Conservation (phyloP, 75 land plant species). For the Selaginella tamariscina region DNA sequence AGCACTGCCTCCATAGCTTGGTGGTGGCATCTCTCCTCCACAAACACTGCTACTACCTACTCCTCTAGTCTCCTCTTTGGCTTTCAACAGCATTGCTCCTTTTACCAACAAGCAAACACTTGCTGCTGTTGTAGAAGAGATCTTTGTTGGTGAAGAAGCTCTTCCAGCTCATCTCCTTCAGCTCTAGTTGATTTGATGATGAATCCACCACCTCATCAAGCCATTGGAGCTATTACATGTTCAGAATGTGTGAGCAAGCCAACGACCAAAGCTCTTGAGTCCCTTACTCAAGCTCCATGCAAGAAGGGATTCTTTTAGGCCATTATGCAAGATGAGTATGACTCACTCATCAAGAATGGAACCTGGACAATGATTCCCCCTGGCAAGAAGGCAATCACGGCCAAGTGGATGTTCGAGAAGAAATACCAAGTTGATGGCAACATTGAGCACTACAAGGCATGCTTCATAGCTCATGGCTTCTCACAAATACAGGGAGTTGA, state of each 20-base stretch:
- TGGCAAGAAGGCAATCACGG: not conserved
- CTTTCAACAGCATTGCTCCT: not conserved
- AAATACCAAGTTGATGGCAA: not conserved
- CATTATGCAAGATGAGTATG: slow-evolving; percentile 12
- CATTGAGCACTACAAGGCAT: slow-evolving; percentile 5
- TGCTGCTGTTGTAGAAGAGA: not conserved
- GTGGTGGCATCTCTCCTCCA: not conserved
- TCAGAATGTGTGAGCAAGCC: slow-evolving; percentile 4
- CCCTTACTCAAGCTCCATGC: slow-evolving; percentile 1
- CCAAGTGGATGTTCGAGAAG: slow-evolving; percentile 10
- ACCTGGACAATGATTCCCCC: slow-evolving; percentile 6
- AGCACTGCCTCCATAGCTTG: not conserved
- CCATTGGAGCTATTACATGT: not conserved
- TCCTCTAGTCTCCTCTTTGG: not conserved
- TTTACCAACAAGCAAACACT: not conserved
- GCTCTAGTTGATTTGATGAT: not conserved
- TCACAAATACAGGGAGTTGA: slow-evolving; percentile 8
- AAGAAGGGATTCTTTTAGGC: not conserved
- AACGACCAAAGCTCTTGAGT: not conserved
- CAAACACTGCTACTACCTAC: not conserved
- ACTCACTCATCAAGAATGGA: slow-evolving; percentile 2
- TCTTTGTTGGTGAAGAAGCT: not conserved
- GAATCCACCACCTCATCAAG: not conserved
- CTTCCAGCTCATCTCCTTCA: not conserved
- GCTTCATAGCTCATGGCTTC: not conserved